Evolutionary conservation across 192 early-diverging fungal genomes (phyloP).

Genomic region (Neocallimastix lanati): DNA sequence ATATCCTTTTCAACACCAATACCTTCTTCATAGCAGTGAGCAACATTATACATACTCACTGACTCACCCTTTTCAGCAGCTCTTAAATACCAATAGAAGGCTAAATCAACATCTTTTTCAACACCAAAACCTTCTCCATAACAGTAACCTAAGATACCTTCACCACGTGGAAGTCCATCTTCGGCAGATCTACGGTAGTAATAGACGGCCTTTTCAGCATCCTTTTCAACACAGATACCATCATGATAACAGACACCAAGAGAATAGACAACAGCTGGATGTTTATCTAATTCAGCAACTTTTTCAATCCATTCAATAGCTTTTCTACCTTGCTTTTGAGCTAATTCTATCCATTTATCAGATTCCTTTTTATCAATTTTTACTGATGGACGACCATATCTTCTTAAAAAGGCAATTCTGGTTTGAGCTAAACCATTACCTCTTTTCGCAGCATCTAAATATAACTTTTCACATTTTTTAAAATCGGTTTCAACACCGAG

Average conservation of each 20-base stretch:
- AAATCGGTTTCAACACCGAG: slow-evolving; percentile 45
- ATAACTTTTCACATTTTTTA: slow-evolving; percentile 39
- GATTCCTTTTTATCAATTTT: slow-evolving; percentile 60
- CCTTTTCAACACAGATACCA: slow-evolving; percentile 48
- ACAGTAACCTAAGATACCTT: slow-evolving; percentile 58
- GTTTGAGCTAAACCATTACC: slow-evolving; percentile 44
- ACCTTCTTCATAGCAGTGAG: no score
- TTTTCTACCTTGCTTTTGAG: slow-evolving; percentile 32
- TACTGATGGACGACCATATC: slow-evolving; percentile 59
- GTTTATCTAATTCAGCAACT: no score
- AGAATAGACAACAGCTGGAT: no score
- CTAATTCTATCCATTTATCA: slow-evolving; percentile 49
- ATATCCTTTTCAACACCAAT: slow-evolving; percentile 7
- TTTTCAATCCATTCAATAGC: no score
- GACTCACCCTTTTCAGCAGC: slow-evolving; percentile 23
- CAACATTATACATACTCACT: slow-evolving; percentile 38
- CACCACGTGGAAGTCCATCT: slow-evolving; percentile 35
- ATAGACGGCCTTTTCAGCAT: slow-evolving; percentile 43
- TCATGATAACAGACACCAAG: slow-evolving; percentile 64
- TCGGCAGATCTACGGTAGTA: slow-evolving; percentile 48
- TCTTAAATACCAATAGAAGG: slow-evolving; percentile 29
- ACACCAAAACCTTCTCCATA: no score
- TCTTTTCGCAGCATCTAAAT: slow-evolving; percentile 36
- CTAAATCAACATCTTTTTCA: slow-evolving; percentile 5
- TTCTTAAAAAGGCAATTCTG: slow-evolving; percentile 53